phyloP scores from a whole-genome alignment of 2,329 filamentous ascomycete genomes.

The Drechslera avenae region DNA sequence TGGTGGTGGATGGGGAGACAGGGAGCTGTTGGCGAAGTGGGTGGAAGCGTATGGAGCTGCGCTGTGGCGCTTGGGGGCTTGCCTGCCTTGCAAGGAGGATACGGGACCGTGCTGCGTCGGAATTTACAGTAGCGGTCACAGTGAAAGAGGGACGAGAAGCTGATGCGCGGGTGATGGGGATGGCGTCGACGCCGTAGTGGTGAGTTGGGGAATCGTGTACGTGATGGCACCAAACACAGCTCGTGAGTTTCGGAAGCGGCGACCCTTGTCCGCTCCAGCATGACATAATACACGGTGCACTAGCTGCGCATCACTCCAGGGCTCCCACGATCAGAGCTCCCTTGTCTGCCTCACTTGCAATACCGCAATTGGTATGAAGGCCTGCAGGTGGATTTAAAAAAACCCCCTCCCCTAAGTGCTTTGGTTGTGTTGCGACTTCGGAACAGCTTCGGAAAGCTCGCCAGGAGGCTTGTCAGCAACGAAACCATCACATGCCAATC shows the following conservation, averaged over 20 bases:
- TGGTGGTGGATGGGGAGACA: slow-evolving; percentile 30
- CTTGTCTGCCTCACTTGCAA: slow-evolving; percentile 2
- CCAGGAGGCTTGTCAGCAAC: neutral
- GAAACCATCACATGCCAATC: slow-evolving; percentile 5
- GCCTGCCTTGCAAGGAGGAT: slow-evolving; percentile 8
- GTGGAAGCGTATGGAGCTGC: slow-evolving; percentile 47
- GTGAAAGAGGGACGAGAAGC: slow-evolving; percentile 41
- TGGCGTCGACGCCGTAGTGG: slow-evolving; percentile 36
- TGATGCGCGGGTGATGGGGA: slow-evolving; percentile 37
- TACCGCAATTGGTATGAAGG: neutral
- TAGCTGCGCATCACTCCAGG: slow-evolving; percentile 12
- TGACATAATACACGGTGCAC: slow-evolving; percentile 28
- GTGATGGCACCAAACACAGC: slow-evolving; percentile 32
- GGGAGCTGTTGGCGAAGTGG: slow-evolving; percentile 36
- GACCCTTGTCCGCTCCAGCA: slow-evolving; percentile 22
- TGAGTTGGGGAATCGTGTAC: slow-evolving; percentile 33
- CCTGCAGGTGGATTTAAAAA: neutral
- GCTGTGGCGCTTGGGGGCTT: slow-evolving; percentile 40
- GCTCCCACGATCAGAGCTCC: slow-evolving; percentile 15
- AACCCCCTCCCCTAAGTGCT: too few species aligned
- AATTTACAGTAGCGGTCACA: slow-evolving; percentile 16
- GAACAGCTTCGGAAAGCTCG: neutral
- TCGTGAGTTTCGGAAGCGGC: slow-evolving; percentile 27
- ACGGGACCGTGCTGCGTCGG: slow-evolving; percentile 18
- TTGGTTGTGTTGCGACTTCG: neutral